Conservation (phyloP, 192 early-diverging fungal species). For the Piromyces sp. region DNA sequence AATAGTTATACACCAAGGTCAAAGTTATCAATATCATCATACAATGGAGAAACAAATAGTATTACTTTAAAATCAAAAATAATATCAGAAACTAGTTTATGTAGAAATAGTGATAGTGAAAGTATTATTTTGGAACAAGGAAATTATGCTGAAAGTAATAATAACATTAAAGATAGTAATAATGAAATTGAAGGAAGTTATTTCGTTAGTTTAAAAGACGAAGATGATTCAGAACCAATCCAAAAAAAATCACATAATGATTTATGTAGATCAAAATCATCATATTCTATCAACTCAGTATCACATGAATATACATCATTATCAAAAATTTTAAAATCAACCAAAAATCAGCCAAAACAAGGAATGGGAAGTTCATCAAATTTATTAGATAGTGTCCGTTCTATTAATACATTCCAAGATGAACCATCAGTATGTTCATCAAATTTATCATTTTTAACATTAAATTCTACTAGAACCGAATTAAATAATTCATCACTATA, state of each 20-base stretch:
- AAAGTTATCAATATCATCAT: neutral
- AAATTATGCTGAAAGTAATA: neutral
- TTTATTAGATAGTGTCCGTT: neutral
- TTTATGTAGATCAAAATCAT: neutral
- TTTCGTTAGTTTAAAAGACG: neutral
- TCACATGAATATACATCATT: neutral
- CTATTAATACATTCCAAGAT: neutral
- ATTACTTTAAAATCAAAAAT: neutral
- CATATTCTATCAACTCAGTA: neutral
- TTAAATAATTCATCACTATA: neutral
- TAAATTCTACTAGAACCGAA: neutral
- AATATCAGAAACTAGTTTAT: neutral
- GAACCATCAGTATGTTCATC: neutral
- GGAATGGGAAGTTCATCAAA: neutral
- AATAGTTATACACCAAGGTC: neutral
- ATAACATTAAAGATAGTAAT: neutral
- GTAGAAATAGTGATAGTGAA: neutral
- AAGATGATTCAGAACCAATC: neutral
- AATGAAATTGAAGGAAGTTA: neutral
- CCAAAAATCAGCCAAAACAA: neutral
- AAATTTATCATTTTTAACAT: neutral
- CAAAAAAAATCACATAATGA: neutral
- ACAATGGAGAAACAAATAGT: neutral
- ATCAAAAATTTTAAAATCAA: neutral
- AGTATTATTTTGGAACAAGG: neutral